phyloP scores from a whole-genome alignment of 345 rosid species.

The Eucalyptus microcorys region DNA sequence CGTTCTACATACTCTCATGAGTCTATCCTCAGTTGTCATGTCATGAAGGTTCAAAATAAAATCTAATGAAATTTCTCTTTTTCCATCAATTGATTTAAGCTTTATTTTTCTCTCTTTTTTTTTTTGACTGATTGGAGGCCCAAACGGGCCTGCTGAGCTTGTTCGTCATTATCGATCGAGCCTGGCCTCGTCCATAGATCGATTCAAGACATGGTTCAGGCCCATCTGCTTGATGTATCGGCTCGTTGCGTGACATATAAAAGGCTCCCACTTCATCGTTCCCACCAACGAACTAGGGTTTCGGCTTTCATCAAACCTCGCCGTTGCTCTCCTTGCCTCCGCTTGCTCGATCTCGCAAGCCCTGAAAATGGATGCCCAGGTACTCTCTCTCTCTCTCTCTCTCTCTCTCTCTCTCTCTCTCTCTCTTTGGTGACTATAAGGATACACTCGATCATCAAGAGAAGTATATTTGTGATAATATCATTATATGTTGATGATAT shows the following conservation, averaged over 20 bases:
- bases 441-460: neutral
- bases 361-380: neutral
- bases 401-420: too few relatives aligned
- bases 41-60: neutral
- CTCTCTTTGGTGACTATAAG: neutral
- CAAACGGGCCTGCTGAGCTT: neutral
- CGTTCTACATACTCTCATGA: neutral
- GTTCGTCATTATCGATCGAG: neutral
- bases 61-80: neutral
- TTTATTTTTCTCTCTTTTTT: too few relatives aligned
- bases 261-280: neutral
- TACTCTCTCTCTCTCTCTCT: too few relatives aligned
- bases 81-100: neutral
- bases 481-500: too few relatives aligned
- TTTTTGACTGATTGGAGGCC: neutral
- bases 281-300: neutral
- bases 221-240: neutral
- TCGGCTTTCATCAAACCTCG: neutral
- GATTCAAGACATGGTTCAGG: neutral
- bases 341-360: neutral
- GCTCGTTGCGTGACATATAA: neutral
- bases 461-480: too few relatives aligned
- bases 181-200: neutral
- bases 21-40: neutral
- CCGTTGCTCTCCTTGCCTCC: neutral